Evolutionary conservation across 2,329 filamentous ascomycete genomes (phyloP).

Genomic region (Trichophyton simii): DNA sequence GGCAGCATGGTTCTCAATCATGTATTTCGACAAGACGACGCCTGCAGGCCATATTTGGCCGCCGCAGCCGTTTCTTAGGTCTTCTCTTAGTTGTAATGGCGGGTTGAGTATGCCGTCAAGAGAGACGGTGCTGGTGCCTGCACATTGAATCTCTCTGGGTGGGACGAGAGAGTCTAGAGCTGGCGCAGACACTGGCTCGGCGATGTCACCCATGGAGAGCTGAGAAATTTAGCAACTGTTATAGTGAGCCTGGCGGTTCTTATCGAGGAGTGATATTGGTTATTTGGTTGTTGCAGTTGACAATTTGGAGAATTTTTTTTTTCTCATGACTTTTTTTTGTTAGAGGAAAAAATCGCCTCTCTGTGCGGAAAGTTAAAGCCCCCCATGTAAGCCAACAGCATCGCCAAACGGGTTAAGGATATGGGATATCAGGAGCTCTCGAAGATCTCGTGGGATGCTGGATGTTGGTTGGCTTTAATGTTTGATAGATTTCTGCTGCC

Average conservation of each 20-base stretch:
- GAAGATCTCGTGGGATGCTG: too few species aligned
- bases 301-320: not conserved
- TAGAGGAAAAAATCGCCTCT: not conserved
- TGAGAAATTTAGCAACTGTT: not conserved
- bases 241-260: not conserved
- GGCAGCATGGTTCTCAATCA: constrained; percentile 60
- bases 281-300: not conserved
- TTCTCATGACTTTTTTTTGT: not conserved
- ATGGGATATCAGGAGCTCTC: too few species aligned
- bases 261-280: not conserved
- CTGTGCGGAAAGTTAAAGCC: not conserved
- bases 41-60: constrained; percentile 92
- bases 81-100: constrained; percentile 68
- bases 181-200: not conserved
- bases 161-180: constrained; percentile 41
- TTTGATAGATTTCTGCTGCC: too few species aligned
- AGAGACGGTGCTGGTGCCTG: constrained; percentile 40
- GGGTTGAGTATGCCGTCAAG: constrained; percentile 63
- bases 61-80: constrained; percentile 76
- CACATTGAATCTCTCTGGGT: constrained; percentile 39
- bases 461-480: too few species aligned
- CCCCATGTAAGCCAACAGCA: not conserved
- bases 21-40: constrained; percentile 73
- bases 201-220: not conserved
- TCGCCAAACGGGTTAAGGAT: too few species aligned